Evolutionary conservation across 176 grass and related monocot species (phyloP), one percentile per base, ranked within the genome.

Genomic region (Lolium rigidum): DNA sequence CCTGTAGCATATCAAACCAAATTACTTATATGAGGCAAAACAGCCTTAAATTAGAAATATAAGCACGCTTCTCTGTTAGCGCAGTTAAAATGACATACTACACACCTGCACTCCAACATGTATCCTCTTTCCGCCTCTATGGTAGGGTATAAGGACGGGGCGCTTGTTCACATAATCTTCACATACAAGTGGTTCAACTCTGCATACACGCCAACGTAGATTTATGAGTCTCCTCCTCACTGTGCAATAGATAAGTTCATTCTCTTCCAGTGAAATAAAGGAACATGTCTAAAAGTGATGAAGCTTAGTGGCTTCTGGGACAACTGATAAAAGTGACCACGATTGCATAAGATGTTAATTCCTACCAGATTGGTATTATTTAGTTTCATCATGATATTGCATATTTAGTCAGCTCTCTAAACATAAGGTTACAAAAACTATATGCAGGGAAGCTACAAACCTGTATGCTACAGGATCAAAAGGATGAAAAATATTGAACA

Each of bases 401-500:
- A 81, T 76, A 68, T 82, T 61, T 90, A 26, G 47, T 61, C 10
- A 31, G 58, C 20, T 71, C n/a, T 69, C 70, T 48, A 61, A 82
- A 77, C 25, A 77, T 21, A 63, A 44, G 15, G 31, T 59, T 67
- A 85, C 28, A 69, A 57, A 64, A 18, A 26, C 52, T 50, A 46
- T 37, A 52, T 76, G 67, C 82, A 59, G 64, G 10, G 72, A 64
- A 68, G n/a, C 62, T 72, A 67, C 82, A 80, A 79, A 98, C 96
- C 93, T 92, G 69, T 95, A 98, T 84, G 97, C 97, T 82, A 98
- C 94, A 80, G 97, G 97, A 90, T 98, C 97, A 88, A 88, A 98
- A 69, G 97, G 97, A 91, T 98, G 97, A 76, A 98, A 98, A 85
- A 98, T 75, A 70, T 98, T 98, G 84, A 98, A 94, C 97, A 99